Base-by-base conservation (phyloP, 2,329 filamentous ascomycete species). In the Cladosporium sp. region DNA sequence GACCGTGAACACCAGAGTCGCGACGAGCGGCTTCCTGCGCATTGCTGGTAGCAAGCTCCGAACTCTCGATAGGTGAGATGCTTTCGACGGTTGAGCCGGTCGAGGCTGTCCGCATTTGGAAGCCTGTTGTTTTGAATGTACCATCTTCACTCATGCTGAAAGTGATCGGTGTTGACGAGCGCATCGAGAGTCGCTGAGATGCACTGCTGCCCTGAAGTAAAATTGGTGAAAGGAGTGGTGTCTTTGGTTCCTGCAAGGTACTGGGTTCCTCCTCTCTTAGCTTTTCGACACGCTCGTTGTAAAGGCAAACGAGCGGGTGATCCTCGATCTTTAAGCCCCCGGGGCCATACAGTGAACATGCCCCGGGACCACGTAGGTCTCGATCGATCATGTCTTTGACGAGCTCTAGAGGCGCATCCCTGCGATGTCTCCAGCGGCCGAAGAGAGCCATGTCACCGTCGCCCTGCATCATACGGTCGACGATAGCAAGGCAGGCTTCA, bases 381-480 rank as follows among this genome's bases (percentile, higher is more conserved):
- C 30, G 36, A 24, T 57, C 36, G 18, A 64, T 55, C 51, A 64
- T 57, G 2, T 36, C 6, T 28, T 57, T 57, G 28, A 64, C 24
- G 6, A 12, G 30, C 1, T 26, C 34, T 8, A 57, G 51, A 7
- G 61, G 61, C 26, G 61, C 61, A 26, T 64, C 51, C 30, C 49
- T 64, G 51, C 55, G 36, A 21, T 64, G 61, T 24, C 38, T 64
- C 61, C 61, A 64, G 34, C 61, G 61, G 5, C 61, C 61, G 14
- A 55, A 64, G 18, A 57, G 51, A 21, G 57, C 49, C 51, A 64
- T 57, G 26, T 30, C 36, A 4, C 34, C 36, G 12, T 21, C 32
- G 30, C 59, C 44, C 47, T 38, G 1, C 59, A 62, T 52, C 18
- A 51, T 21, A 5, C 14, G 28, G 14, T 52, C 59, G 41, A 52